Evolutionary conservation across 768 basidiomycete species (phyloP).

Genomic region (Holtermannia corniformis): DNA sequence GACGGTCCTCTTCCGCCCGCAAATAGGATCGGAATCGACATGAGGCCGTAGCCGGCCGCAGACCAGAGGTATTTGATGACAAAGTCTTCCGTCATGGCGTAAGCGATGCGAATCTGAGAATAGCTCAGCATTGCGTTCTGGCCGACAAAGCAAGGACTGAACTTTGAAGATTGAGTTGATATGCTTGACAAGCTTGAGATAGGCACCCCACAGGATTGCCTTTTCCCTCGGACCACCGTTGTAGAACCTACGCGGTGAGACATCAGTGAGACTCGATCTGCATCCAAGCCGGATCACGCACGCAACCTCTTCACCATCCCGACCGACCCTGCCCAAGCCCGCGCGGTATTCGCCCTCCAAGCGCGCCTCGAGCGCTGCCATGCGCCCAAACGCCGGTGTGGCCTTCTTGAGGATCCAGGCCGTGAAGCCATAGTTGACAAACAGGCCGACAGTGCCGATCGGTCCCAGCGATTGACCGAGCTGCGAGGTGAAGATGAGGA

Average conservation of each 20-base stretch:
- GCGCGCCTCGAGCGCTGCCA: constrained; percentile 78
- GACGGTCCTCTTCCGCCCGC: constrained; percentile 38
- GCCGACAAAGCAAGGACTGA: neutral
- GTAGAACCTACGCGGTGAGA: constrained; percentile 58
- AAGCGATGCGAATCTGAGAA: constrained; percentile 69
- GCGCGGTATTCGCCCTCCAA: constrained; percentile 86
- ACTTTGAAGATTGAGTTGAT: constrained; percentile 88
- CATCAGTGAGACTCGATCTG: no score
- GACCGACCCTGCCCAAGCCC: constrained; percentile 72
- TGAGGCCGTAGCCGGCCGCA: constrained; percentile 80
- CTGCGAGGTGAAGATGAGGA: constrained; percentile 85
- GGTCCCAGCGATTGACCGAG: constrained; percentile 76
- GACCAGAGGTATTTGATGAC: constrained; percentile 96
- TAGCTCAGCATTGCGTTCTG: no score
- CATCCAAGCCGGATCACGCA: constrained; percentile 42
- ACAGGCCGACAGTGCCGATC: constrained; percentile 70
- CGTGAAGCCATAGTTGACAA: constrained; percentile 77
- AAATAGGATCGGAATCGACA: constrained; percentile 79
- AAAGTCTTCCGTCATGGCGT: constrained; percentile 90
- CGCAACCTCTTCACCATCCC: constrained; percentile 91
- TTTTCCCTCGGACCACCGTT: constrained; percentile 75
- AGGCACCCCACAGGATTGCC: constrained; percentile 68
- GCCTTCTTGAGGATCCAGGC: constrained; percentile 70
- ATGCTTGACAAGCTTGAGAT: constrained; percentile 71
- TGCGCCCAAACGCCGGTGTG: constrained; percentile 82